These are phyloP conservation scores for Ceratocystis papillata DNA, from an alignment of 2,329 filamentous ascomycete species.

Conservation along the genomic window DNA sequence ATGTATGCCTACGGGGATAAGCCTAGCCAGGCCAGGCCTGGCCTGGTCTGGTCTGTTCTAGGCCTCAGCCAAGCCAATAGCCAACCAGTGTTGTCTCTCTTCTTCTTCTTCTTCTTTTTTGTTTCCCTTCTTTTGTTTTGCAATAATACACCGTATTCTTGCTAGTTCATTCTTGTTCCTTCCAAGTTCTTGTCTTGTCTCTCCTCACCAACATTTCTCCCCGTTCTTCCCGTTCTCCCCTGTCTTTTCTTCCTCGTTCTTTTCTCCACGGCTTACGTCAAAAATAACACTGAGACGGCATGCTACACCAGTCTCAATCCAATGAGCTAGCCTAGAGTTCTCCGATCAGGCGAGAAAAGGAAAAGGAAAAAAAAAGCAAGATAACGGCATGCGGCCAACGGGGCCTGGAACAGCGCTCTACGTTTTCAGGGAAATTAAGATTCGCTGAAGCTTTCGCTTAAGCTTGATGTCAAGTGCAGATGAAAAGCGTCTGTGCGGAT, in stretches of 20 bases:
- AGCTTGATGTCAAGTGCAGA: slow-evolving; percentile 16
- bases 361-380: background rate
- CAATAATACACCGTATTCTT: background rate
- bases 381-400: background rate
- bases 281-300: background rate
- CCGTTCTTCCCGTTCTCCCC: background rate
- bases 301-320: background rate
- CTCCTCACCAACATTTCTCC: background rate
- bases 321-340: background rate
- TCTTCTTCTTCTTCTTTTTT: too few species aligned
- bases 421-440: background rate
- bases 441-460: slow-evolving; percentile 11
- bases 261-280: background rate
- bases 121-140: too few species aligned
- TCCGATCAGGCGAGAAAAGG: background rate
- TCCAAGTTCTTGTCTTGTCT: background rate
- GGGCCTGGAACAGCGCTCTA: background rate
- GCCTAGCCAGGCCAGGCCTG: background rate
- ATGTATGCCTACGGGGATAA: background rate
- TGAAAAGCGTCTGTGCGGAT: slow-evolving; percentile 17
- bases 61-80: slow-evolving; percentile 7
- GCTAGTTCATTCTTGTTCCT: background rate
- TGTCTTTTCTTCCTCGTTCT: background rate
- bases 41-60: slow-evolving; percentile 2
- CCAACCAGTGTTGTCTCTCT: background rate